These are phyloP conservation scores for Pelargonium fulgidum DNA, from an alignment of 441 rosid genomes.

Conservation along the genomic window DNA sequence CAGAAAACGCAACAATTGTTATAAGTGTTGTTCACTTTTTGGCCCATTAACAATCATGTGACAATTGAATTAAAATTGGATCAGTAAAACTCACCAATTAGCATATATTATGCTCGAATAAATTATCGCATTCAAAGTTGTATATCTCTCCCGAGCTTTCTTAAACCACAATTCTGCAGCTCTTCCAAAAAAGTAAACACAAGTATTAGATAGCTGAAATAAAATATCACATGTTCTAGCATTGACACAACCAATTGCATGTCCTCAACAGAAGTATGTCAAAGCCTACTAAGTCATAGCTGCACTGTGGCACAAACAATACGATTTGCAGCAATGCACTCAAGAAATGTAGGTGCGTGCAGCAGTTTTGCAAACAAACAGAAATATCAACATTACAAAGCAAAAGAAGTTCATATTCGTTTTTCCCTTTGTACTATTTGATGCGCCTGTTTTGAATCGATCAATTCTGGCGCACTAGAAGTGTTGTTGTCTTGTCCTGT, in stretches of 20 bases:
- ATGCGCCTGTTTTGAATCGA: too few species aligned
- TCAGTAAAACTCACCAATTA: constrained; percentile 48
- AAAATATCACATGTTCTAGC: constrained; percentile 6
- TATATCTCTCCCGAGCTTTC: constrained; percentile 63
- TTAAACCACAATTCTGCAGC: constrained; percentile 92
- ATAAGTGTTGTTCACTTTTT: not conserved
- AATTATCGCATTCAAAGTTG: constrained; percentile 59
- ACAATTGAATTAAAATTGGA: not conserved
- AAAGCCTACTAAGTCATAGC: not conserved
- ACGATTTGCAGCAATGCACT: too few species aligned
- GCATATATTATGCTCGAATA: constrained; percentile 89
- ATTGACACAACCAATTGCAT: constrained; percentile 4
- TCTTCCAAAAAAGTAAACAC: constrained; percentile 51
- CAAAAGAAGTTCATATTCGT: too few species aligned
- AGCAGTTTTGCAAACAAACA: too few species aligned
- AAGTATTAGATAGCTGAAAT: constrained; percentile 31
- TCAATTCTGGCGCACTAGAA: too few species aligned
- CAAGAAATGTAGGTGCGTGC: too few species aligned
- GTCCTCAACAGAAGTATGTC: not conserved
- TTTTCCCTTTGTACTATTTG: too few species aligned
- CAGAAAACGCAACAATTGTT: not conserved
- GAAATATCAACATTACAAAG: too few species aligned
- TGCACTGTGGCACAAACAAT: not conserved
- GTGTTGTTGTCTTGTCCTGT: too few species aligned
- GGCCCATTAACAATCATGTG: not conserved